Percentiles rank a stretch among this genome's conserved stretches.
phyloP scores from a whole-genome alignment of 1,139 yeast species.

The Pneumocystis jirovecii region DNA sequence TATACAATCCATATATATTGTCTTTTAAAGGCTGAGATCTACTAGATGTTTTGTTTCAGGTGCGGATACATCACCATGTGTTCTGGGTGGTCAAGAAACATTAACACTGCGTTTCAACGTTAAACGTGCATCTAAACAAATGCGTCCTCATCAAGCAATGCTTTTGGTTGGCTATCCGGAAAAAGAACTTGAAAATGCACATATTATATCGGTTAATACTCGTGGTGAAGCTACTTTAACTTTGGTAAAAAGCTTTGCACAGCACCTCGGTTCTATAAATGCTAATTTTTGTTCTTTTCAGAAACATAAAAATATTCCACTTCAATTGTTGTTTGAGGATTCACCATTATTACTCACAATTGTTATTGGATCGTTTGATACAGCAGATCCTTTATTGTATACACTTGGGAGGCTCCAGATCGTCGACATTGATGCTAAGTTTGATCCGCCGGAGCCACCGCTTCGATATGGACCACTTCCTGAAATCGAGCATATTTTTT shows the following conservation, averaged over 20 bases:
- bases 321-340: background rate
- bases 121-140: background rate
- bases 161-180: slow-evolving; percentile 4
- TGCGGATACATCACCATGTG: background rate
- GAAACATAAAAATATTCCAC: slow-evolving; percentile 1
- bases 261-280: background rate
- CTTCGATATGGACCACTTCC: slow-evolving; percentile 2
- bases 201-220: slow-evolving; percentile 6
- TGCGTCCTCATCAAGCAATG: slow-evolving; percentile 9
- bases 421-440: background rate
- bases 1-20: background rate
- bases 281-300: slow-evolving; percentile 1
- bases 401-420: slow-evolving; percentile 2
- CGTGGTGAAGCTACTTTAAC: background rate
- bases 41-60: background rate
- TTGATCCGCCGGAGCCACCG: slow-evolving; percentile 1
- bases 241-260: background rate
- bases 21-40: background rate
- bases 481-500: slow-evolving; percentile 7
- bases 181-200: slow-evolving; percentile 1
- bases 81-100: background rate
- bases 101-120: background rate
- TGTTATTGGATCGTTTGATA: slow-evolving; percentile 9
- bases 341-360: slow-evolving; percentile 5
- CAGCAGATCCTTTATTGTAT: slow-evolving; percentile 1